phyloP scores from a whole-genome alignment of 306 rosid genomes.

The Erythrophleum fordii region DNA sequence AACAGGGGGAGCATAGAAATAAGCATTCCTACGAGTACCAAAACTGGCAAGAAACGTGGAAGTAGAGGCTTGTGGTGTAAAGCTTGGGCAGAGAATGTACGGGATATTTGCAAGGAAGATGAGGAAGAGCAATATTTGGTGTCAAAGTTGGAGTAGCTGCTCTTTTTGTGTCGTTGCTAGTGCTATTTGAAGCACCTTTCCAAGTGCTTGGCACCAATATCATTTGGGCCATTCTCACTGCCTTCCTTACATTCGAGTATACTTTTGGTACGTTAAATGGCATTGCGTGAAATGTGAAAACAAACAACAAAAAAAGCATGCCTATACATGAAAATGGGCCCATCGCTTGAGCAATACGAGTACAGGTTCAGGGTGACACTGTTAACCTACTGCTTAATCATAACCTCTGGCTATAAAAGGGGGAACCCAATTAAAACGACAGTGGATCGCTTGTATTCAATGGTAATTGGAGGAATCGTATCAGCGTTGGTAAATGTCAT shows the following conservation, averaged over 20 bases:
- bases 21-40: slow-evolving; percentile 46
- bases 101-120: slow-evolving; percentile 65
- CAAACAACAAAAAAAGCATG: neutral
- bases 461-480: slow-evolving; percentile 71
- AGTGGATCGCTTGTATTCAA: slow-evolving; percentile 64
- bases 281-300: neutral
- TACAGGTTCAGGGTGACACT: slow-evolving; percentile 69
- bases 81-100: slow-evolving; percentile 51
- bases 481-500: slow-evolving; percentile 67
- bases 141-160: slow-evolving; percentile 75
- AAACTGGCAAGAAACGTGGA: slow-evolving; percentile 33
- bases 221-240: slow-evolving; percentile 84
- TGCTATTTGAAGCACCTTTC: slow-evolving; percentile 67
- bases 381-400: slow-evolving; percentile 65
- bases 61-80: slow-evolving; percentile 12
- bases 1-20: slow-evolving; percentile 56
- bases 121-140: slow-evolving; percentile 58
- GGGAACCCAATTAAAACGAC: slow-evolving; percentile 68
- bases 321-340: slow-evolving; percentile 47
- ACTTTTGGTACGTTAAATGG: slow-evolving; percentile 65
- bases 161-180: slow-evolving; percentile 67
- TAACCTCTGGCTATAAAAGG: slow-evolving; percentile 68
- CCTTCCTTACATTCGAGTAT: slow-evolving; percentile 74
- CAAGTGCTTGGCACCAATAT: slow-evolving; percentile 62
- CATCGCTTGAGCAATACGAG: slow-evolving; percentile 64